These are phyloP conservation scores for Plectosphaerella plurivora DNA, from an alignment of 2,329 filamentous ascomycete genomes.

Conservation along the genomic window DNA sequence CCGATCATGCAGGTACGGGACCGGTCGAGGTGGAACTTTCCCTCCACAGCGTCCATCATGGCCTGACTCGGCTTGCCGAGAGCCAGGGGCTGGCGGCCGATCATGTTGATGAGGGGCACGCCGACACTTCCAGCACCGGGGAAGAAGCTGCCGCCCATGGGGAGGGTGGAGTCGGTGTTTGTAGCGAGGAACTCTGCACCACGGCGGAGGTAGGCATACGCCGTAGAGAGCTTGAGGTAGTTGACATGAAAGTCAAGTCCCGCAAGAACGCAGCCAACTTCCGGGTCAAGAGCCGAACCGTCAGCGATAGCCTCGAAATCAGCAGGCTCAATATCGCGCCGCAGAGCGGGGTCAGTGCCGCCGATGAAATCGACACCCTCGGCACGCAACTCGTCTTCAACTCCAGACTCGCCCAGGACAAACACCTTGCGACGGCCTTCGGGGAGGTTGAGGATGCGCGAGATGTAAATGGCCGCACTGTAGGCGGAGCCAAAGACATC, in stretches of 20 bases:
- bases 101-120: constrained; percentile 72
- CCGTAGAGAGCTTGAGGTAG: constrained; percentile 85
- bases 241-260: constrained; percentile 94
- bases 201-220: constrained; percentile 77
- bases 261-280: constrained; percentile 84
- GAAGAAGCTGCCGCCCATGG: constrained; percentile 77
- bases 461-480: constrained; percentile 92
- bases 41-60: constrained; percentile 99
- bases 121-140: constrained; percentile 84
- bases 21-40: constrained; percentile 86
- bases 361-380: constrained; percentile 80
- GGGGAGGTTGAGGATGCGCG: constrained; percentile 79
- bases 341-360: constrained; percentile 75
- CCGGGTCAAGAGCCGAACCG: constrained; percentile 71
- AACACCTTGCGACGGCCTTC: constrained; percentile 87
- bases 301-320: constrained; percentile 80
- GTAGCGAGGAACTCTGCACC: constrained; percentile 89
- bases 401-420: constrained; percentile 84
- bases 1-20: constrained; percentile 91
- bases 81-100: constrained; percentile 64
- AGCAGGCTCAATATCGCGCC: constrained; percentile 72
- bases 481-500: constrained; percentile 97
- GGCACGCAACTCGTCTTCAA: constrained; percentile 79
- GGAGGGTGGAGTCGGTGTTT: constrained; percentile 87
- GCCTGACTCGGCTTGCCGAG: constrained; percentile 95